Base-by-base conservation (phyloP, 2,329 filamentous ascomycete species). In the Juglanconis sp. region DNA sequence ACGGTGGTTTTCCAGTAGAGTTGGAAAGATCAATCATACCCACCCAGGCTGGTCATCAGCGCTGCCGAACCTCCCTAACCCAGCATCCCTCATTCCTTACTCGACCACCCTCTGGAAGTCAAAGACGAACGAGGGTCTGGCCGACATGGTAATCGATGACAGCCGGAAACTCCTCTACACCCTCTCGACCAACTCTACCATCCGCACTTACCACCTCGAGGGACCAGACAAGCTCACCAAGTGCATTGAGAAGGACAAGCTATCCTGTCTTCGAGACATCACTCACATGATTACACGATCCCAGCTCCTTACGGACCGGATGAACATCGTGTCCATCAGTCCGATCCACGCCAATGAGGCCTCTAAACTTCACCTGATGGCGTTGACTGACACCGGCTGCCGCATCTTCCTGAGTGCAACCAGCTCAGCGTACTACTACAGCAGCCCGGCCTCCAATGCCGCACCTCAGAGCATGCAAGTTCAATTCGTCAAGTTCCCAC, bases 381-480 rank as follows among this genome's bases (percentile, higher is more conserved):
- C 92, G 2, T 87, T 93, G 13, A 98, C 94, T 0, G 88, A 89
- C 61, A 96, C 92, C 0, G 95, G 96, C 24, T 96, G 93, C 71
- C 87, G 95, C 30, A 85, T 99, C 4, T 98, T 95, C 72, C 82
- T 99, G 57, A 98, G 92, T 70, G 92, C 94, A 5, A 96, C 92
- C 0, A 89, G 89, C 65, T 89, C 91, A 17, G 85, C 86, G 1
- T 89, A 81, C 0, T 87, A 88, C 76, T 83, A 81, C 72, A 80
- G 85, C 35, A 82, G 81, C 13, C 83, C 83, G 30, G 80, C 84
- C 24, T 81, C 84, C 7, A 87, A 81, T 61, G 73, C 81, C 60
- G 87, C 90, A 0, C 93, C 95, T 0, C 93, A 91, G 67, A 97
- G 92, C 74, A 97, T 99, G 92, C 93, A 97, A 73, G 87, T 97